Evolutionary conservation across 768 basidiomycete species (phyloP).

Genomic region (Macrolepiota fuliginosa): DNA sequence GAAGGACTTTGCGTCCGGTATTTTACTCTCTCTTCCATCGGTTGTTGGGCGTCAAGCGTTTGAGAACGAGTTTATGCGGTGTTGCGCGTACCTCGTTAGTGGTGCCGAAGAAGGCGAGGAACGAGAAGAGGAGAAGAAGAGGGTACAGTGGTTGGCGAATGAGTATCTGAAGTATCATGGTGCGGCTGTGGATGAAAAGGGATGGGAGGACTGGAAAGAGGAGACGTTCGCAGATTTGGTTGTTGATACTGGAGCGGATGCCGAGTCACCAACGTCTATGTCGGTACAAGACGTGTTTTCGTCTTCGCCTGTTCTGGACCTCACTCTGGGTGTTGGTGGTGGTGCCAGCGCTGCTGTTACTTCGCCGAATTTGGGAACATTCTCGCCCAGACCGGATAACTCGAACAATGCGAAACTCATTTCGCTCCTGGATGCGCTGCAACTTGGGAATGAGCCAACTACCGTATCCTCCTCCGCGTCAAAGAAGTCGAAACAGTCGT

Average conservation of each 20-base stretch:
- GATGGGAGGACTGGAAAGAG: slow-evolving; percentile 59
- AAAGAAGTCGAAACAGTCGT: slow-evolving; percentile 14
- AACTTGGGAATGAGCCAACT: slow-evolving; percentile 3
- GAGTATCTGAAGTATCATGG: slow-evolving; percentile 65
- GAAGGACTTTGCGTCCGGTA: slow-evolving; percentile 61
- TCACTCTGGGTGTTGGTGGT: slow-evolving; percentile 2
- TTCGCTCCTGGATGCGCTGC: slow-evolving; percentile 46
- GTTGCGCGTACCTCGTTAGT: slow-evolving; percentile 61
- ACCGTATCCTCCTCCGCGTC: slow-evolving; percentile 12
- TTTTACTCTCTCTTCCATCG: slow-evolving; percentile 60
- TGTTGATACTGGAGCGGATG: slow-evolving; percentile 22
- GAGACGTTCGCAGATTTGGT: slow-evolving; percentile 46
- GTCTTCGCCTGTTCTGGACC: slow-evolving; percentile 41
- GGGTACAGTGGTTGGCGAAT: slow-evolving; percentile 63
- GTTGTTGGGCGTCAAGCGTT: slow-evolving; percentile 54
- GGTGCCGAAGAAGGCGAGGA: slow-evolving; percentile 47
- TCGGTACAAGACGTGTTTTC: slow-evolving; percentile 55
- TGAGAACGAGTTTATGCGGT: slow-evolving; percentile 68
- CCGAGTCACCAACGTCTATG: slow-evolving; percentile 36
- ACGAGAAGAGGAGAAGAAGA: slow-evolving; percentile 31
- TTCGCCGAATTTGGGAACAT: slow-evolving; percentile 48
- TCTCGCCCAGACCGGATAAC: slow-evolving; percentile 49
- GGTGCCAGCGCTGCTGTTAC: slow-evolving; percentile 8
- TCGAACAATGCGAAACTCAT: slow-evolving; percentile 31
- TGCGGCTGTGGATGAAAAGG: slow-evolving; percentile 42